These are phyloP conservation scores for Serendipita sp. DNA, from an alignment of 768 basidiomycete species.

Conservation along the genomic window DNA sequence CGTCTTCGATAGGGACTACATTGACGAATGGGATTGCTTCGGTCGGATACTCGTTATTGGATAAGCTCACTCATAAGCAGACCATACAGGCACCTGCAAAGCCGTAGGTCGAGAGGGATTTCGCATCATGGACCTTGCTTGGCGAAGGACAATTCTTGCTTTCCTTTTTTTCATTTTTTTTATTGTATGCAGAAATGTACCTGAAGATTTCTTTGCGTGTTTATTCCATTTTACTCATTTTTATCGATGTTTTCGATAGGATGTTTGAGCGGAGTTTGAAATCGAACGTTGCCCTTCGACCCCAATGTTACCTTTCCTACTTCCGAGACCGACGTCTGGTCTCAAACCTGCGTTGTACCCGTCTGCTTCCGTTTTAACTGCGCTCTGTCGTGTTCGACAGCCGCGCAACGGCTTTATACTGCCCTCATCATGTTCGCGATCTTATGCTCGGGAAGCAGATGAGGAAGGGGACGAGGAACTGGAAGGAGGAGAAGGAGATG, in stretches of 20 bases:
- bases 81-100: neutral
- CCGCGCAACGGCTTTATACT: too few relatives aligned
- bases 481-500: conserved; percentile 17
- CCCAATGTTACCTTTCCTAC: neutral
- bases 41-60: neutral
- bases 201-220: too few relatives aligned
- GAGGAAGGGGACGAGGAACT: conserved; percentile 13
- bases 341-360: neutral
- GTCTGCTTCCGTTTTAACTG: neutral
- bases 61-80: neutral
- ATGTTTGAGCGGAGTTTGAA: too few relatives aligned
- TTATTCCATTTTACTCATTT: too few relatives aligned
- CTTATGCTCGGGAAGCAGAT: neutral
- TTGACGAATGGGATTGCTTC: neutral
- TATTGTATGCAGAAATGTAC: too few relatives aligned
- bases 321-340: neutral
- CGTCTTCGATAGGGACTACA: neutral
- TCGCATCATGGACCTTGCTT: neutral
- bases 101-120: neutral
- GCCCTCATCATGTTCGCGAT: neutral
- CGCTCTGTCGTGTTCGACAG: too few relatives aligned
- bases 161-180: neutral
- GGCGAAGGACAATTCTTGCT: neutral
- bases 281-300: neutral
- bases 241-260: too few relatives aligned